Evolutionary conservation across 495 filamentous ascomycete species (phyloP), one percentile per base, ranked within the genome.

Genomic region (Delitschia confertaspora): DNA sequence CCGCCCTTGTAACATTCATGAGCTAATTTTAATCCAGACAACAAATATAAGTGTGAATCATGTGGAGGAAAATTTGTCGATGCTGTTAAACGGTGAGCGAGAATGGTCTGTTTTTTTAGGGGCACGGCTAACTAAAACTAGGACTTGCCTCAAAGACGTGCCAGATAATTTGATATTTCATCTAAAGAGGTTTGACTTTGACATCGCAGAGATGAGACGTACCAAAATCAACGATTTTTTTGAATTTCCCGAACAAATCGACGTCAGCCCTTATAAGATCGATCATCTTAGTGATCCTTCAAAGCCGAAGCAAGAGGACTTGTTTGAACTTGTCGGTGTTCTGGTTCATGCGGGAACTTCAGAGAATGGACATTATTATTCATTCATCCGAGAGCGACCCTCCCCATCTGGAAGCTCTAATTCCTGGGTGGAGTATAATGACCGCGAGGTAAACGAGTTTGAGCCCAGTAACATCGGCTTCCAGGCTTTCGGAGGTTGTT

Each of bases 181-280:
- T 57, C 67, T 99, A 33, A 99, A 99, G 61, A 75, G 91, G 16
- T 99, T 99, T 59, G 88, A 95, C 45, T 96, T 91, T 60, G 93
- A 95, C 56, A 69, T 95, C 55, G 74, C 85, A 33, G 82, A 78
- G 2, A 76, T 91, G 63, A 71, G 80, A 57, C 73, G 91, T 41
- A 87, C 74, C 66, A 99, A 99, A 64, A 89, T 96, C 65, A 95
- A 99, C 56, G 93, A 96, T 55, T 72, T 80, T 38, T 99, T 99
- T 58, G 69, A 82, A 21, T 99, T 99, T 53, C 91, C 91, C 0
- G 65, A 67, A 5, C 71, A 65, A 20, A 85, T 99, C 44, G 83
- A 99, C 60, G 93, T 99, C 84, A 73, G 76, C 13, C 84, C 80
- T 1, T 99, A 93, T 65, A 93, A 85, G 13, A 76, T 93, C 16